Conservation (phyloP, 202 grass and related monocot species). For the Panicum hallii region DNA sequence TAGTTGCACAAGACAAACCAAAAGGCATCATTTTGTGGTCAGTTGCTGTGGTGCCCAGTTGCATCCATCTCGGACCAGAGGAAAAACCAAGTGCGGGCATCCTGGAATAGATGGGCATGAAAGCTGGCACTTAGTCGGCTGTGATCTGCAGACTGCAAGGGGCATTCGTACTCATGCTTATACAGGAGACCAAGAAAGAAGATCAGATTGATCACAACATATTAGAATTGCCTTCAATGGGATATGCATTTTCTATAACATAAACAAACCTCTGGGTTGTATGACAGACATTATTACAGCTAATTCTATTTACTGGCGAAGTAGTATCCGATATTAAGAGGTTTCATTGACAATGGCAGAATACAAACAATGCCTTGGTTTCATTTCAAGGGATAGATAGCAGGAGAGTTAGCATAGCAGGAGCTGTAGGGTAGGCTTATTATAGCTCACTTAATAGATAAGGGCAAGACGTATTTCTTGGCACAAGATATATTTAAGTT, state of each 20-base stretch:
- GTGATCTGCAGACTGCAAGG: not conserved
- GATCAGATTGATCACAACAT: not conserved
- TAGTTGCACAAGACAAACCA: not conserved
- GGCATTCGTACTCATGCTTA: not conserved
- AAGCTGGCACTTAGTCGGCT: not conserved
- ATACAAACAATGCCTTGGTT: not conserved
- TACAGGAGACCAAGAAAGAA: not conserved
- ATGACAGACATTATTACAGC: not conserved
- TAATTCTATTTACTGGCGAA: not conserved
- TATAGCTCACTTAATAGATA: conserved; percentile 11
- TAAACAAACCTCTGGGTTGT: not conserved
- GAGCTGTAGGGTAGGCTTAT: conserved; percentile 5
- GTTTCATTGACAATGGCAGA: not conserved
- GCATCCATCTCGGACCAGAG: not conserved
- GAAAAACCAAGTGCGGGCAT: not conserved
- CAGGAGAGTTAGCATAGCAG: not conserved
- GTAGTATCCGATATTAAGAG: not conserved
- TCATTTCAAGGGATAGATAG: not conserved
- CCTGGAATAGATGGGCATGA: conserved; percentile 5
- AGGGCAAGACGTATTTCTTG: not conserved
- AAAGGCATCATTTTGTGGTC: not conserved
- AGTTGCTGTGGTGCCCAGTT: not conserved
- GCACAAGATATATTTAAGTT: not conserved
- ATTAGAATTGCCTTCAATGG: not conserved
- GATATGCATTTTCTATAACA: not conserved